phyloP scores from a whole-genome alignment of 73 alveolate genomes.

The Halteria grandinella region DNA sequence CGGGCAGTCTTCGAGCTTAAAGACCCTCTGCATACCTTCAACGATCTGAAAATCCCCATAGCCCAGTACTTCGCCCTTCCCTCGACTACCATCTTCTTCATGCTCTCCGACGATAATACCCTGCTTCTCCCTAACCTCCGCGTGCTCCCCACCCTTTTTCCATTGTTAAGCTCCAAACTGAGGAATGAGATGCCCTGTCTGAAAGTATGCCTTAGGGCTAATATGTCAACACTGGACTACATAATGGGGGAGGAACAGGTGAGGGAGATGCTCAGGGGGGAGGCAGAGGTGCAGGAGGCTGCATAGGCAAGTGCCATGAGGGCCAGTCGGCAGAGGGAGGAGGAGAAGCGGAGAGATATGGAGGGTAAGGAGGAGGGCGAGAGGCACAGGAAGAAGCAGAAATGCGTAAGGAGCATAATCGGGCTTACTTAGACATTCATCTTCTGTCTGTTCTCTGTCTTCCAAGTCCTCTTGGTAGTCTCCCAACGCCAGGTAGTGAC shows the following conservation, averaged over 20 bases:
- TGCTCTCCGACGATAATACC: slow-evolving; percentile 5
- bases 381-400: background rate
- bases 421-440: slow-evolving; percentile 33
- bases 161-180: slow-evolving; percentile 28
- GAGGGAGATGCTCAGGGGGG: background rate
- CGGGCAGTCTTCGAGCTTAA: slow-evolving; percentile 48
- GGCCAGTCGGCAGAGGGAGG: slow-evolving; percentile 22
- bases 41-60: slow-evolving; percentile 1
- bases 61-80: slow-evolving; percentile 43
- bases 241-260: slow-evolving; percentile 31
- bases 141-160: slow-evolving; percentile 45
- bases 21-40: slow-evolving; percentile 12
- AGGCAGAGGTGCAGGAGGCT: slow-evolving; percentile 21
- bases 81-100: slow-evolving; percentile 18
- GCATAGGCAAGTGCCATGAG: background rate
- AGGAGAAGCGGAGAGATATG: background rate
- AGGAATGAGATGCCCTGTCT: slow-evolving; percentile 12
- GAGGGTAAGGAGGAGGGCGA: background rate
- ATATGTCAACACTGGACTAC: slow-evolving; percentile 34
- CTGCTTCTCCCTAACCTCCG: slow-evolving; percentile 7
- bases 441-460: slow-evolving; percentile 10
- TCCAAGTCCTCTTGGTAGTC: slow-evolving; percentile 1
- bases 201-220: slow-evolving; percentile 5
- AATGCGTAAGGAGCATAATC: background rate
- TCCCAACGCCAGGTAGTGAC: slow-evolving; percentile 8